Conservation (phyloP, 768 basidiomycete species). For the Rhodotorula sphaerocarpa region DNA sequence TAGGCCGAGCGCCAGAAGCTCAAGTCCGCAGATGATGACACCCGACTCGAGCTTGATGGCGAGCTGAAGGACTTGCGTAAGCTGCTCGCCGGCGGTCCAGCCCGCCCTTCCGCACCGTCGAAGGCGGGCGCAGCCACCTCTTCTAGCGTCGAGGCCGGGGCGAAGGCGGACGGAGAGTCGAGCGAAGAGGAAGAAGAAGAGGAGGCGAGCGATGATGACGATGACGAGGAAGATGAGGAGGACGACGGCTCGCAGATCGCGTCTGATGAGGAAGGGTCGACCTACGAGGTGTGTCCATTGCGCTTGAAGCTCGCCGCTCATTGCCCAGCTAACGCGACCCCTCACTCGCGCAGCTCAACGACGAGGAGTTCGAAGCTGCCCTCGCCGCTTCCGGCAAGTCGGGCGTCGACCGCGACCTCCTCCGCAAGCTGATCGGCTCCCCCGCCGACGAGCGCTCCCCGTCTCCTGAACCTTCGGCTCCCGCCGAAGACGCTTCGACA, state of each 20-base stretch:
- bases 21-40: constrained; percentile 71
- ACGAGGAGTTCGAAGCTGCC: constrained; percentile 29
- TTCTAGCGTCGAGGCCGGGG: constrained; percentile 35
- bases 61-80: constrained; percentile 73
- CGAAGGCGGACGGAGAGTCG: constrained; percentile 31
- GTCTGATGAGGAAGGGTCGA: constrained; percentile 14
- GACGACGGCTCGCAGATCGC: background rate
- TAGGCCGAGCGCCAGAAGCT: constrained; percentile 82
- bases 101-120: constrained; percentile 5
- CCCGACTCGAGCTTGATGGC: constrained; percentile 79
- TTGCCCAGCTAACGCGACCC: too few species aligned
- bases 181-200: constrained; percentile 42
- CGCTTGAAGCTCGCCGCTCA: too few species aligned
- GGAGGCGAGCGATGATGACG: constrained; percentile 7
- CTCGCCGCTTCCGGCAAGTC: constrained; percentile 34
- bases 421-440: constrained; percentile 39
- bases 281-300: constrained; percentile 11
- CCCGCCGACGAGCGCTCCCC: constrained; percentile 16
- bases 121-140: background rate
- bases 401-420: constrained; percentile 38
- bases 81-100: constrained; percentile 48
- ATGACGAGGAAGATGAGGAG: constrained; percentile 4
- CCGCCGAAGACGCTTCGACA: background rate
- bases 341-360: constrained; percentile 14
- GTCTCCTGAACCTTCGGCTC: constrained; percentile 7